Evolutionary conservation across 2,329 filamentous ascomycete species (phyloP), one percentile per base, ranked within the genome.

Genomic region (Paecilomyces dactylethromorphus): DNA sequence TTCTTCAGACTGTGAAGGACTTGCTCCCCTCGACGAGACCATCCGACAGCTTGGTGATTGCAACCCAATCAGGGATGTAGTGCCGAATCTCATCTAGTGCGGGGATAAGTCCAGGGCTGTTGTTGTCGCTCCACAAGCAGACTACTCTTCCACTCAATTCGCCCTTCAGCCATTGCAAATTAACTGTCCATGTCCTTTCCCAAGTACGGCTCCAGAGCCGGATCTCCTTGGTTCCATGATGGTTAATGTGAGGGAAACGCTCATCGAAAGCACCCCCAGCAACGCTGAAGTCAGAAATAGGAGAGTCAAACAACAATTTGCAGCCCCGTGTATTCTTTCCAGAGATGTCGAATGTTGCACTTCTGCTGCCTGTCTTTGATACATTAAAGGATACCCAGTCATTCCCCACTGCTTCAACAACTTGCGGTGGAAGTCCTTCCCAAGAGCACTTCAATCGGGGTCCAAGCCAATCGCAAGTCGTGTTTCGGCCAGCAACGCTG

Each of bases 51-150:
- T 96, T 97, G 3, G 86, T 87, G 29, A 92, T 79, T 10, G 87
- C 87, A 6, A 86, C 85, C 94, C 94, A 99, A 3, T 80, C 78
- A 0, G 94, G 94, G 65, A 87, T 82, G 74, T 87, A 97, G 70
- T 87, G 83, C 65, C 83, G 78, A 54, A 90, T 80, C 75, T 97
- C 92, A 65, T 94, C 89, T 56, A 93, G 83, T 0, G 92, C 92
- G 0, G 93, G 92, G 54, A 97, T 92, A 1, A 81, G 81, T 3
- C 85, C 87, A 2, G 76, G 74, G 35, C 78, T 76, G 68, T 97
- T 97, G 52, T 84, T 87, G 76, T 99, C 94, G 67, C 88, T 91
- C 92, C 92, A 97, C 32, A 90, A 79, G 74, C 94, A 97, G 15
- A 87, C 81, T 1, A 92, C 85, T 33, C 78, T 82, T 1, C 92